These are phyloP conservation scores for Celoporthe dispersa DNA, from an alignment of 2,329 filamentous ascomycete species.

Conservation along the genomic window DNA sequence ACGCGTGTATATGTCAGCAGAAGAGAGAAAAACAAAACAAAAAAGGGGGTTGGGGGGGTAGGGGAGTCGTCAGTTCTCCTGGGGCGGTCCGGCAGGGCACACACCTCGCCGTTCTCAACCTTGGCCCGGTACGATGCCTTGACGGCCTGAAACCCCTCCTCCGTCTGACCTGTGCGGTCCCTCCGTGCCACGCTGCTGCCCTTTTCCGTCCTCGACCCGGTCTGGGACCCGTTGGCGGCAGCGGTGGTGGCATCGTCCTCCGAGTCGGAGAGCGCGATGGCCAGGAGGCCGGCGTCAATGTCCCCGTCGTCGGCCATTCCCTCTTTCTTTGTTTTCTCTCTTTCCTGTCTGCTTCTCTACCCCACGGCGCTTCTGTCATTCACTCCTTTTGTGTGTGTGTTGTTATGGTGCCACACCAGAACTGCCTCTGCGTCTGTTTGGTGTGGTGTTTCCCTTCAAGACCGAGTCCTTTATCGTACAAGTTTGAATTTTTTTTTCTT, in stretches of 20 bases:
- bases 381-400: too few species aligned
- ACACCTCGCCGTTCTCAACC: slow-evolving; percentile 59
- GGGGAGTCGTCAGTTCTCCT: slow-evolving; percentile 5
- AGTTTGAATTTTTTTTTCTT: not conserved
- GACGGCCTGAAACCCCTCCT: slow-evolving; percentile 53
- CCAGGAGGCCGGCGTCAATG: slow-evolving; percentile 44
- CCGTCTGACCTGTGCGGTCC: slow-evolving; percentile 47
- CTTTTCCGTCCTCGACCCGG: slow-evolving; percentile 5
- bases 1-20: not conserved
- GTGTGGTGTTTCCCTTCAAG: too few species aligned
- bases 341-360: not conserved
- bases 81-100: slow-evolving; percentile 30
- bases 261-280: slow-evolving; percentile 48
- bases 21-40: not conserved
- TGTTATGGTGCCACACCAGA: too few species aligned
- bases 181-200: slow-evolving; percentile 26
- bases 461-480: not conserved
- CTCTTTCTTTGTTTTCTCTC: too few species aligned
- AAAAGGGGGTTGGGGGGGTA: not conserved
- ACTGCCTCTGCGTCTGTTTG: too few species aligned
- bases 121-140: slow-evolving; percentile 51
- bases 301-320: slow-evolving; percentile 41
- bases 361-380: not conserved
- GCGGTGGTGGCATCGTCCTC: slow-evolving; percentile 33
- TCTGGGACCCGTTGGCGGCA: slow-evolving; percentile 16